Base-by-base conservation (phyloP, 176 grass and related monocot species). In the Hordeum marinum region DNA sequence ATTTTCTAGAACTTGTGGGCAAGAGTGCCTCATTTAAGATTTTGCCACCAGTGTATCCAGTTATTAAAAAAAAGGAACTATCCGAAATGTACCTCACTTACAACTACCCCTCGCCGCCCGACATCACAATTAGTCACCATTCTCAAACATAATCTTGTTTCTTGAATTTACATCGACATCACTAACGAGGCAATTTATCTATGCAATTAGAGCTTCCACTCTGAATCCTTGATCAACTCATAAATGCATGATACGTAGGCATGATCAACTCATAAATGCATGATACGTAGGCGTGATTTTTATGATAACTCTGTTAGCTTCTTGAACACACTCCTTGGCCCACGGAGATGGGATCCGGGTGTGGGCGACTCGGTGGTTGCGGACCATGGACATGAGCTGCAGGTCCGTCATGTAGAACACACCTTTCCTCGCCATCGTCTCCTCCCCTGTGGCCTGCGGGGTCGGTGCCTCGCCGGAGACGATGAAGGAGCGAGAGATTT, bases 301-400 rank as follows among this genome's bases (percentile, higher is more conserved):
- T n/a, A n/a, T n/a, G n/a, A n/a, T n/a, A n/a, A n/a, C 24, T 29
- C 34, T 15, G 2, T 69, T 11, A 69, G 35, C 18, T 68, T 39
- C 32, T 37, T 32, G n/a, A n/a, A 12, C 9, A n/a, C 3, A 9
- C 7, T 23, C 21, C 57, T 3, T 26, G 27, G 46, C 37, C 21
- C 60, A 60, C 35, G 24, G 4, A 31, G 26, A n/a, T 11, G 20
- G 12, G 32, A 46, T 24, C 4, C 20, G 25, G 10, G 14, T 11
- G 55, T 12, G 4, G 73, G 92, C 83, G 64, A 93, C 77, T 24
- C 78, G 15, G 24, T 87, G 85, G 50, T 84, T 85, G 32, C 85
- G 29, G 35, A 83, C 43, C 75, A 94, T 85, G 23, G 95, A 88
- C 59, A 87, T 32, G 72, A 98, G 91, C 79, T 93, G 87, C 58